phyloP scores from a whole-genome alignment of 1,284 basidiomycete genomes.

The Pseudozyma thailandica region DNA sequence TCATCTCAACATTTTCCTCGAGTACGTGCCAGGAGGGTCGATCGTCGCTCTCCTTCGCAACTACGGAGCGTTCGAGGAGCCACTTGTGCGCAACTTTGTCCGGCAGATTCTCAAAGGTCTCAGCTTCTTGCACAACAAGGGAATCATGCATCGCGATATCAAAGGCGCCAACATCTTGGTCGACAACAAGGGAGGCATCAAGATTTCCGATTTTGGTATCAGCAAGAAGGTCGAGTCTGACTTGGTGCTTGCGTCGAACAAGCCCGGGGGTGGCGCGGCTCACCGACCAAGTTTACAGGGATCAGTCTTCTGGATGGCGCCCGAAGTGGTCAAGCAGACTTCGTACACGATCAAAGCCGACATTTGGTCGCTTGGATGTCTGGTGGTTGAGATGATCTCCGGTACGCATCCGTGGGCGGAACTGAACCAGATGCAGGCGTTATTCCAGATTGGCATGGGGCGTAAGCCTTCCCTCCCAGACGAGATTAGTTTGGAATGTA shows the following conservation, averaged over 20 bases:
- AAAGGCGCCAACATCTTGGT: slow-evolving; percentile 98
- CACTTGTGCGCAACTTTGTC: slow-evolving; percentile 91
- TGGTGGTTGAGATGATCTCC: slow-evolving; percentile 98
- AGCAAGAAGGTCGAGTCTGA: slow-evolving; percentile 95
- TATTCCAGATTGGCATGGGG: slow-evolving; percentile 64
- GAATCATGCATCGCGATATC: slow-evolving; percentile 98
- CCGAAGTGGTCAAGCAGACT: slow-evolving; percentile 94
- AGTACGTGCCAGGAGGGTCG: slow-evolving; percentile 97
- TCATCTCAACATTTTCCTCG: slow-evolving; percentile 95
- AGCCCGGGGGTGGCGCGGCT: slow-evolving; percentile 16
- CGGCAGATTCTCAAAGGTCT: slow-evolving; percentile 92
- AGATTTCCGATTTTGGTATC: slow-evolving; percentile 98
- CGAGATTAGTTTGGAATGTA: slow-evolving; percentile 58
- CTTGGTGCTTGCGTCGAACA: slow-evolving; percentile 39
- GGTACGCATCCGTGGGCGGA: slow-evolving; percentile 97
- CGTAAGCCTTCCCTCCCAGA: slow-evolving; percentile 58
- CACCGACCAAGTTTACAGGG: slow-evolving; percentile 91
- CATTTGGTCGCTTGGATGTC: slow-evolving; percentile 97
- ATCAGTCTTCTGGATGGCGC: slow-evolving; percentile 85
- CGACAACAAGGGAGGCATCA: slow-evolving; percentile 97
- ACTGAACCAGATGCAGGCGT: slow-evolving; percentile 86
- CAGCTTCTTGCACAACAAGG: slow-evolving; percentile 89
- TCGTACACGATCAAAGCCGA: slow-evolving; percentile 93
- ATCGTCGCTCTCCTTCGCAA: slow-evolving; percentile 90
- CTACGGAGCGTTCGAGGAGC: slow-evolving; percentile 96